A percentile compares a stretch with the other conserved stretches of the same genome.
phyloP scores from a whole-genome alignment of 1,139 yeast species.

The Taphrina sp. region DNA sequence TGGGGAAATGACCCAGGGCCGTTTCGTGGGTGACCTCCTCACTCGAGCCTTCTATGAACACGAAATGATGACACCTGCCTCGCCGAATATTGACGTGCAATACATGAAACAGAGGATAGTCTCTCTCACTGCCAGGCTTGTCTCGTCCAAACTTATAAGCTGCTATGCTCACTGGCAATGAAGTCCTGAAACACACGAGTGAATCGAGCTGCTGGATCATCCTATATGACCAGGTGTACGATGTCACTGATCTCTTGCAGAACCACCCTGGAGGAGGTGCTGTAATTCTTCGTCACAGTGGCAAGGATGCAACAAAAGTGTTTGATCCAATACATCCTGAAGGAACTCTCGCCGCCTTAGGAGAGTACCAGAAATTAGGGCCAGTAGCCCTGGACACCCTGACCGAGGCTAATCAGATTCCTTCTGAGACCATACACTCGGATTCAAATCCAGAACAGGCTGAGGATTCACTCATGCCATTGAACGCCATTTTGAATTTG shows the following conservation, averaged over 20 bases:
- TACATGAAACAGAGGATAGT: too few relatives aligned
- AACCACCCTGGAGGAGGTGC: constrained; percentile 88
- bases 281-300: constrained; percentile 74
- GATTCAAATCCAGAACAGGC: constrained; percentile 40
- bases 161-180: constrained; percentile 1
- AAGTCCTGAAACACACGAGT: constrained; percentile 60
- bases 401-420: constrained; percentile 55
- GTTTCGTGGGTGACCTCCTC: too few relatives aligned
- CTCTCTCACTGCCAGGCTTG: too few relatives aligned
- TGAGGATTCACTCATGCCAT: constrained; percentile 57
- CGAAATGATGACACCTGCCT: too few relatives aligned
- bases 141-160: neutral
- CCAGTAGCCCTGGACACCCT: constrained; percentile 45
- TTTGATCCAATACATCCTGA: constrained; percentile 77
- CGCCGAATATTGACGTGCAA: too few relatives aligned
- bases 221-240: constrained; percentile 54
- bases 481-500: constrained; percentile 66
- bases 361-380: constrained; percentile 51
- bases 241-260: constrained; percentile 71
- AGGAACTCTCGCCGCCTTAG: constrained; percentile 62
- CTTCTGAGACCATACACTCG: constrained; percentile 40
- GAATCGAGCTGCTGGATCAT: constrained; percentile 67
- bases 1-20: too few relatives aligned
- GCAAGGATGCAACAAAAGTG: constrained; percentile 47
- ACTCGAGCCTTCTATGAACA: too few relatives aligned